Evolutionary conservation across 179 eudicot genomes (phyloP).

Genomic region (Spergularia azorica): DNA sequence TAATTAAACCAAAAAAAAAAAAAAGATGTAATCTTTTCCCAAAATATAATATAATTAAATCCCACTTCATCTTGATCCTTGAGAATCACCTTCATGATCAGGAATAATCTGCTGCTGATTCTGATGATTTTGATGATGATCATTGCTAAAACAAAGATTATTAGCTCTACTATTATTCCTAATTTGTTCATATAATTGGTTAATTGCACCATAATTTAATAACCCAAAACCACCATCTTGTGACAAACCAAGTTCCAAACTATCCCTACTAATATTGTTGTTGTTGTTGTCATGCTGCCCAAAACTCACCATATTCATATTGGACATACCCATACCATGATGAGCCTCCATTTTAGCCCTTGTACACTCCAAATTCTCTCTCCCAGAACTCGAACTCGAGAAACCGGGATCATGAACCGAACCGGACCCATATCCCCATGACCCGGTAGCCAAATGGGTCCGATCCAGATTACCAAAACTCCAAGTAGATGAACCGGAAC

Average conservation of each 20-base stretch:
- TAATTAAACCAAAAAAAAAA: background rate
- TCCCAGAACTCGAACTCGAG: conserved; percentile 19
- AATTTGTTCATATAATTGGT: conserved; percentile 34
- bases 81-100: conserved; percentile 29
- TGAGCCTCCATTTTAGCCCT: conserved; percentile 27
- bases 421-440: conserved; percentile 25
- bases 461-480: conserved; percentile 18
- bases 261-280: conserved; percentile 1
- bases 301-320: conserved; percentile 28
- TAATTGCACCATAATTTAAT: conserved; percentile 34
- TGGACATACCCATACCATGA: conserved; percentile 26
- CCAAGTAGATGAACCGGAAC: conserved; percentile 7
- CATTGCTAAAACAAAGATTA: conserved; percentile 21
- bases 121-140: background rate
- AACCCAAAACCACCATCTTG: conserved; percentile 25
- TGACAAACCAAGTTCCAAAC: conserved; percentile 26
- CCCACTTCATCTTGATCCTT: conserved; percentile 19
- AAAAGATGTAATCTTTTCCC: background rate
- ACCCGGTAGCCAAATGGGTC: conserved; percentile 25
- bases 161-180: conserved; percentile 11
- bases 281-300: conserved; percentile 11
- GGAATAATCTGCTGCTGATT: conserved; percentile 15
- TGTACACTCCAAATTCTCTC: conserved; percentile 18
- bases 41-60: background rate
- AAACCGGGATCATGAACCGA: conserved; percentile 25